Evolutionary conservation across 495 filamentous ascomycete genomes (phyloP), one percentile per base, ranked within the genome.

Genomic region (Halenospora varia): DNA sequence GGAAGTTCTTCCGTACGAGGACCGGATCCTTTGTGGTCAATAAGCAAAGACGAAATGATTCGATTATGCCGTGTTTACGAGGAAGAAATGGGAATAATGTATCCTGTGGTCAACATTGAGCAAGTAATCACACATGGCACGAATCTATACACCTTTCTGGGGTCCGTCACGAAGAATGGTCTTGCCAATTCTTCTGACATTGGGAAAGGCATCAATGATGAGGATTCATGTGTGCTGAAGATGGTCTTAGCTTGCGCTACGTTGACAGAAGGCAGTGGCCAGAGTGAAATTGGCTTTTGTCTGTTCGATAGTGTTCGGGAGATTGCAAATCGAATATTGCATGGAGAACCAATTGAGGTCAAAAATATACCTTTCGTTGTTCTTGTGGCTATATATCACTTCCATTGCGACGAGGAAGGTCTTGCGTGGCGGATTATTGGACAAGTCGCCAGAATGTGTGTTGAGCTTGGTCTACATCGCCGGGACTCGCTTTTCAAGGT

Each of bases 71-170:
- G 78, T 10, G 77, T 91, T 6, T 89, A 89, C 62, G 86, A 92
- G 52, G 89, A 96, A 67, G 90, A 94, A 67, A 84, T 93, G 50
- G 88, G 88, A 10, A 77, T 90, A 52, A 93, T 93, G 89, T 93
- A 93, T 69, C 90, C 90, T 1, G 77, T 96, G 11, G 70, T 94
- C 19, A 76, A 88, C 55, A 88, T 94, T 35, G 80, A 87, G 20
- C 74, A 75, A 17, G 70, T 91, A 4, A 81, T 85, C 23, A 73
- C 70, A 9, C 84, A 92, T 66, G 83, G 84, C 11, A 81, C 78
- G 26, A 74, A 76, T 47, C 70, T 96, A 2, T 86, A 86, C 64
- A 73, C 73, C 1, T 94, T 17, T 63, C 59, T 22, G 61, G 59
- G 58, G 17, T 81, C 85, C 26, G 85, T 83, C 24, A 68, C 72